A percentile compares a stretch with the other conserved stretches of the same genome.
These are phyloP conservation scores for Mucor plumbeus DNA, from an alignment of 371 early-diverging fungal genomes.

Conservation along the genomic window DNA sequence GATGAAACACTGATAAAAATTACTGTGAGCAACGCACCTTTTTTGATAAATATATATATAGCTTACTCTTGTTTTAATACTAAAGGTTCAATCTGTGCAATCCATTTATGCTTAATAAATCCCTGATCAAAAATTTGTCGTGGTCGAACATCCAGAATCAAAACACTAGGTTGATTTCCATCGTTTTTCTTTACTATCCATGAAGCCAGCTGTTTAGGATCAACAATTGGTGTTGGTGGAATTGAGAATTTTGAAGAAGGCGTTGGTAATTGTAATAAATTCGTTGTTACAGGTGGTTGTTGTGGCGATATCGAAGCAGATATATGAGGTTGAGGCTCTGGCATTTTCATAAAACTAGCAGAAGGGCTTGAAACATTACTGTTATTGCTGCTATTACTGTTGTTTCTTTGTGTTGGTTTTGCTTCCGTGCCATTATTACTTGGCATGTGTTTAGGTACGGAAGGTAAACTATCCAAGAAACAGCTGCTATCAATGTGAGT, in stretches of 20 bases:
- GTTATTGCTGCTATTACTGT: not conserved
- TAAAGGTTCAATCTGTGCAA: slow-evolving; percentile 77
- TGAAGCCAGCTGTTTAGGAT: slow-evolving; percentile 47
- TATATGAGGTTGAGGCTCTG: slow-evolving; percentile 10
- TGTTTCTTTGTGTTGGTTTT: not conserved
- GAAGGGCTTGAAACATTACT: not conserved
- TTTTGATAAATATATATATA: not conserved
- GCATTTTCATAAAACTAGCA: slow-evolving; percentile 21
- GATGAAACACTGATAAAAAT: slow-evolving; percentile 11
- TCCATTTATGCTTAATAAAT: slow-evolving; percentile 70
- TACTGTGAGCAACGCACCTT: not conserved
- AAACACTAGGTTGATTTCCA: slow-evolving; percentile 50
- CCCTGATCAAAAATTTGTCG: slow-evolving; percentile 70
- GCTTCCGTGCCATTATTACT: not conserved
- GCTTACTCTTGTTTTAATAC: slow-evolving; percentile 61
- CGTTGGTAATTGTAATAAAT: slow-evolving; percentile 25
- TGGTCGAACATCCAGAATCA: slow-evolving; percentile 87
- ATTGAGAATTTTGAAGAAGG: slow-evolving; percentile 26
- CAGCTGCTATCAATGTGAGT: not conserved
- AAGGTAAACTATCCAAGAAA: slow-evolving; percentile 17
- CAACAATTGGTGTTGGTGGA: slow-evolving; percentile 35
- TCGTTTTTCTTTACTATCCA: slow-evolving; percentile 35
- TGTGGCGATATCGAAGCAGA: slow-evolving; percentile 5
- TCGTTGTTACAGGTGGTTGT: slow-evolving; percentile 19
- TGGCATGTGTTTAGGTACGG: slow-evolving; percentile 27